Evolutionary conservation across 495 filamentous ascomycete species (phyloP).

Genomic region (Xylaria nigripes): DNA sequence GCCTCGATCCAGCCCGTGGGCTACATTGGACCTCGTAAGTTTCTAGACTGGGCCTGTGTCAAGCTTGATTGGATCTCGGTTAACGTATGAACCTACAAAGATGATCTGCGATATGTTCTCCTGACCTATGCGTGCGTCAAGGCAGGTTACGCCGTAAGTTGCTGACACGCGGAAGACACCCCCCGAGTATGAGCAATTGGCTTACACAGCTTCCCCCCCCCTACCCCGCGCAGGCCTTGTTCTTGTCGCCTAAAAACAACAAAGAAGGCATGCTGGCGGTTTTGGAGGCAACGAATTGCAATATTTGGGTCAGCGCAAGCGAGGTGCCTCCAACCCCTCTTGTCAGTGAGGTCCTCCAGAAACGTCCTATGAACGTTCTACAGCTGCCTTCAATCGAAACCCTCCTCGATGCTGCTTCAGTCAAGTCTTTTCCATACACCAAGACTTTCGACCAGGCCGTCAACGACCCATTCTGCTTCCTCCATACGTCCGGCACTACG

Average conservation of each 20-base stretch:
- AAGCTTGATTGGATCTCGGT: not conserved
- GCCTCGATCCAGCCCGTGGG: slow-evolving; percentile 10
- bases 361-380: slow-evolving; percentile 13
- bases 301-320: slow-evolving; percentile 12
- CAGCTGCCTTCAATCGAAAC: slow-evolving; percentile 10
- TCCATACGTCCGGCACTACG: slow-evolving; percentile 50
- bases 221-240: no score
- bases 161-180: not conserved
- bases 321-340: slow-evolving; percentile 5
- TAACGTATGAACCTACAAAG: slow-evolving; percentile 1
- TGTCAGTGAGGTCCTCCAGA: slow-evolving; percentile 4
- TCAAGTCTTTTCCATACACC: slow-evolving; percentile 10
- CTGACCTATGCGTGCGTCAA: slow-evolving; percentile 22
- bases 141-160: slow-evolving; percentile 21
- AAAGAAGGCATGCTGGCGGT: slow-evolving; percentile 19
- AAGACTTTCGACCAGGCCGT: slow-evolving; percentile 20
- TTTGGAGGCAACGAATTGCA: slow-evolving; percentile 13
- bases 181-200: not conserved
- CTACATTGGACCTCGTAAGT: slow-evolving; percentile 22
- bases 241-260: slow-evolving; percentile 22
- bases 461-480: slow-evolving; percentile 33
- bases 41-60: not conserved
- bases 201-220: not conserved
- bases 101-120: slow-evolving; percentile 17
- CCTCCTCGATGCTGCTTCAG: slow-evolving; percentile 8